phyloP scores from a whole-genome alignment of 805 yeast species.

The Ogataea paradorogensis region DNA sequence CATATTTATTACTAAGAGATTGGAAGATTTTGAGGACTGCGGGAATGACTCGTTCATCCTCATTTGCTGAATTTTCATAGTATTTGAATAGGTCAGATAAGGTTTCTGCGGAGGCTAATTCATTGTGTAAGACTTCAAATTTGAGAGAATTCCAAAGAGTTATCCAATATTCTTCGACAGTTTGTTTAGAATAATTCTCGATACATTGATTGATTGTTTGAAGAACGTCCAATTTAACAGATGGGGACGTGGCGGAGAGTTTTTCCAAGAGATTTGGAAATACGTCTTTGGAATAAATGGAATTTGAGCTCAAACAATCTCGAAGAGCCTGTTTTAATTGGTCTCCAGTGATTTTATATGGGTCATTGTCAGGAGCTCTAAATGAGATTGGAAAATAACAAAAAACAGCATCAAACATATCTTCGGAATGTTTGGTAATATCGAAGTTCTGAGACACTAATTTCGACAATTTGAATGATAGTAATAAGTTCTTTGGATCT shows the following conservation, averaged over 20 bases:
- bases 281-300: slow-evolving; percentile 65
- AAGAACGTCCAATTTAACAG: slow-evolving; percentile 72
- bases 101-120: slow-evolving; percentile 36
- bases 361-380: slow-evolving; percentile 87
- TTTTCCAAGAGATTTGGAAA: slow-evolving; percentile 79
- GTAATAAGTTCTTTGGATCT: slow-evolving; percentile 83
- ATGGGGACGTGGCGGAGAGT: slow-evolving; percentile 68
- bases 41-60: slow-evolving; percentile 35
- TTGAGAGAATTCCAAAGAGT: slow-evolving; percentile 85
- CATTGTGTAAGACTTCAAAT: slow-evolving; percentile 82
- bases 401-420: slow-evolving; percentile 81
- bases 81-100: slow-evolving; percentile 27
- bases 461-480: slow-evolving; percentile 59
- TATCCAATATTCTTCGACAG: slow-evolving; percentile 60
- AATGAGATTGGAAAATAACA: slow-evolving; percentile 97
- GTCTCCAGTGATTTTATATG: slow-evolving; percentile 73
- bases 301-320: slow-evolving; percentile 57
- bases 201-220: slow-evolving; percentile 59
- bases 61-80: slow-evolving; percentile 32
- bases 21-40: slow-evolving; percentile 44
- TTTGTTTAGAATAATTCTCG: slow-evolving; percentile 44
- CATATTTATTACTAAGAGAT: slow-evolving; percentile 40
- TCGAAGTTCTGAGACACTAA: slow-evolving; percentile 43
- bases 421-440: slow-evolving; percentile 48
- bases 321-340: slow-evolving; percentile 66